Base-by-base conservation (phyloP, 805 yeast species). In the Zygotorulaspora chibaensis region DNA sequence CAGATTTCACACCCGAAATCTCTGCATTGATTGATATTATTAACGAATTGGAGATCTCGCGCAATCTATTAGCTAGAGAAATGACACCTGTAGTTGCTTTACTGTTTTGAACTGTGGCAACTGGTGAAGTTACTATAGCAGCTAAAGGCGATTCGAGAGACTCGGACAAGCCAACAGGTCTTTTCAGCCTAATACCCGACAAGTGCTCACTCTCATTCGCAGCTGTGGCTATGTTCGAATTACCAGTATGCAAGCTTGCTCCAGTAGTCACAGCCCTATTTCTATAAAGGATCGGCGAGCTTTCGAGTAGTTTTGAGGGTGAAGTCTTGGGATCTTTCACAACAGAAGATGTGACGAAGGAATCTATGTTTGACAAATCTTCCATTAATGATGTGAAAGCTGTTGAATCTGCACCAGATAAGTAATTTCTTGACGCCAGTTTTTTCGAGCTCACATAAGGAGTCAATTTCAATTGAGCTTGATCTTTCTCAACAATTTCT, bases 141-240 rank as follows among this genome's bases (percentile, higher is more conserved):
- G 35, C 46, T 15, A 46, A 15, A 11, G 53, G 53, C 13, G 53
- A 43, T 23, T 51, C 45, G 39, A 51, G 88, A 64, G 93, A 86
- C 59, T 74, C 95, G 53, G 95, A 95, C 70, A 89, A 87, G 79
- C 80, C 85, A 69, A 71, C 80, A 47, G 85, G 82, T 58, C 84
- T 75, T 75, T 77, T 88, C 71, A 82, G 81, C 75, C 83, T 87
- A 63, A 95, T 84, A 67, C 81, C 84, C 62, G 96, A 88, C 66
- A 81, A 77, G 71, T 35, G 35, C 6, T 29, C 25, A 11, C 34
- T 33, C 6, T 40, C 25, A 18, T 40, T 41, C 10, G 47, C 27
- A 11, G 39, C 38, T 31, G 43, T 45, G 25, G 25, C 7, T 4
- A 7, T 20, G 25, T 20, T 20, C 25, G 25, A 5, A 20, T 20